Base-by-base conservation (phyloP, 306 rosid genomes). In the Hylodesmum podocarpum region DNA sequence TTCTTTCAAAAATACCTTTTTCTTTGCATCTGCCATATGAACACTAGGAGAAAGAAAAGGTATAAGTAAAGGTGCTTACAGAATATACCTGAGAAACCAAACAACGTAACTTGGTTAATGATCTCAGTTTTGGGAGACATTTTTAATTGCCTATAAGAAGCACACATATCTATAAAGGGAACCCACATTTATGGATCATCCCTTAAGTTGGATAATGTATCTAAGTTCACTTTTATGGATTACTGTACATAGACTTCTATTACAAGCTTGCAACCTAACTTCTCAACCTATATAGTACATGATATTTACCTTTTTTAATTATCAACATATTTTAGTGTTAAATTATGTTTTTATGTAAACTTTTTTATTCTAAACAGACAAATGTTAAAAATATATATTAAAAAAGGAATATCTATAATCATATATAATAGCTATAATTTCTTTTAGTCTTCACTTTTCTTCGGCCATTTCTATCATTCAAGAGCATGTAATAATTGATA, bases 81-180 rank as follows among this genome's bases (percentile, higher is more conserved):
- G 76, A 34, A 75, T 75, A 81, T 67, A 67, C 80, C 66, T 5
- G 3, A 33, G 18, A 31, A 73, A 41, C 44, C 43, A 22, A 54
- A 25, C 22, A 27, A 40, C 14, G 25, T 5, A 22, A 46, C 55
- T 21, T 40, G 51, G 14, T 31, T 68, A n/a, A 31, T 28, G 27
- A 63, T 50, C 61, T 16, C 37, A 41, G 39, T 13, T 64, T 79
- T 31, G 22, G 27, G 21, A 24, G 5, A 31, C 49, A 3, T 66
- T 66, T 53, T 67, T 14, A 1, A 44, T 28, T 50, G 37, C 21
- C 49, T 8, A 39, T 8, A 15, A 31, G 72, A 43, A 31, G 31
- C 58, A 37, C 58, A 37, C 62, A 29, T 51, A 44, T 29, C 40
- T 19, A 3, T 9, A 44, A 61, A 61, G 21, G 19, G 22, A 50